Conservation (phyloP, 164 flowering plant genomes). For the Brasenia schreberi region DNA sequence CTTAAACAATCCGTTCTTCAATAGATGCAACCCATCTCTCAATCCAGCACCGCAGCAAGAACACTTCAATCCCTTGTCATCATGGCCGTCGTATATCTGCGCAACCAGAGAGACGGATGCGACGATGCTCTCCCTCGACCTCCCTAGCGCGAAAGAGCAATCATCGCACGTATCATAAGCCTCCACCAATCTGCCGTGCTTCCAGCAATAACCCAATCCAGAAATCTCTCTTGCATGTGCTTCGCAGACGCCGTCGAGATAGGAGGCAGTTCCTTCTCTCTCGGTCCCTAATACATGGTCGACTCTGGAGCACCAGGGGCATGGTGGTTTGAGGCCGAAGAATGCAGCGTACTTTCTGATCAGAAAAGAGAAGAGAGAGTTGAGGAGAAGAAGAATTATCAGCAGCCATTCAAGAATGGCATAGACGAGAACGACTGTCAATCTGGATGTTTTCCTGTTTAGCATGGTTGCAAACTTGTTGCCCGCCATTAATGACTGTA, state of each 20-base stretch:
- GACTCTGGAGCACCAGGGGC: slow-evolving; percentile 68
- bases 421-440: slow-evolving; percentile 49
- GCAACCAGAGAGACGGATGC: slow-evolving; percentile 28
- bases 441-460: slow-evolving; percentile 51
- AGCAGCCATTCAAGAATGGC: slow-evolving; percentile 80
- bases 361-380: slow-evolving; percentile 71
- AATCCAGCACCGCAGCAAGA: slow-evolving; percentile 57
- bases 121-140: slow-evolving; percentile 9
- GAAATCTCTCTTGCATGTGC: slow-evolving; percentile 69
- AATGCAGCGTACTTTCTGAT: slow-evolving; percentile 50
- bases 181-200: slow-evolving; percentile 47
- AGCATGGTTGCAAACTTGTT: slow-evolving; percentile 77
- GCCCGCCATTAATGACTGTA: slow-evolving; percentile 14
- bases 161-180: slow-evolving; percentile 56
- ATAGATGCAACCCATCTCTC: slow-evolving; percentile 17
- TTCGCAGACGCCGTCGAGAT: slow-evolving; percentile 60
- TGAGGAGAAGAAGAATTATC: slow-evolving; percentile 57
- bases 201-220: slow-evolving; percentile 45
- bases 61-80: slow-evolving; percentile 29
- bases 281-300: slow-evolving; percentile 41
- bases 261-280: slow-evolving; percentile 13
- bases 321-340: slow-evolving; percentile 79
- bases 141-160: slow-evolving; percentile 45
- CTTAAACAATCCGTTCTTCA: slow-evolving; percentile 17
- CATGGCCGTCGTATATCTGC: slow-evolving; percentile 15